phyloP scores from a whole-genome alignment of 2,329 filamentous ascomycete species.

The Botrytis cinerea region DNA sequence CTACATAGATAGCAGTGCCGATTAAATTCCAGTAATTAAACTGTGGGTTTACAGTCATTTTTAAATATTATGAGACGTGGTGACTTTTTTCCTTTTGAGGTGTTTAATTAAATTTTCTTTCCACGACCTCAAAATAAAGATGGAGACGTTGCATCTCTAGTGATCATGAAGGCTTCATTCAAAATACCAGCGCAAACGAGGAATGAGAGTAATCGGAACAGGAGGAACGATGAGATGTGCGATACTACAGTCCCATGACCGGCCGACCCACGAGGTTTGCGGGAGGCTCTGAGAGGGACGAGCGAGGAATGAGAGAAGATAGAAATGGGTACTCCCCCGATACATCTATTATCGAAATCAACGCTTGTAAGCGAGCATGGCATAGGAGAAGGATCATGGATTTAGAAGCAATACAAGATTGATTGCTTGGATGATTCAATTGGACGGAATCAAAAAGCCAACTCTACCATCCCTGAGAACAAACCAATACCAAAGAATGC shows the following conservation, averaged over 20 bases:
- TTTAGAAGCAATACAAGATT: not conserved
- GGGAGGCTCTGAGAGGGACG: not conserved
- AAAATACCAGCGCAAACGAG: not conserved
- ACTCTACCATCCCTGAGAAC: not conserved
- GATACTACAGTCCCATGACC: not conserved
- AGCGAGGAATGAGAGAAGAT: not conserved
- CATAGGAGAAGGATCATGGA: not conserved
- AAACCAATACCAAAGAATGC: too few relatives aligned
- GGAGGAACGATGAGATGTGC: not conserved
- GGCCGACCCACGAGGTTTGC: not conserved
- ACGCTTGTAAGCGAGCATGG: not conserved
- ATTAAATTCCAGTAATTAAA: not conserved
- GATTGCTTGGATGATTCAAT: not conserved
- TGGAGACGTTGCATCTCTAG: not conserved
- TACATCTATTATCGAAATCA: not conserved
- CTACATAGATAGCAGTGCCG: too few relatives aligned
- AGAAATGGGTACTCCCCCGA: not conserved
- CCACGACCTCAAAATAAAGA: not conserved
- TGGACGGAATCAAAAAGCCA: not conserved
- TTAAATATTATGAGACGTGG: not conserved
- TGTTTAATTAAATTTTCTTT: not conserved
- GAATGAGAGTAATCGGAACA: not conserved
- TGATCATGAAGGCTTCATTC: not conserved
- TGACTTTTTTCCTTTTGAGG: not conserved
- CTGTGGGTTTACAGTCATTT: not conserved